Evolutionary conservation across 805 yeast species (phyloP).

Genomic region (Candida sithepensis): DNA sequence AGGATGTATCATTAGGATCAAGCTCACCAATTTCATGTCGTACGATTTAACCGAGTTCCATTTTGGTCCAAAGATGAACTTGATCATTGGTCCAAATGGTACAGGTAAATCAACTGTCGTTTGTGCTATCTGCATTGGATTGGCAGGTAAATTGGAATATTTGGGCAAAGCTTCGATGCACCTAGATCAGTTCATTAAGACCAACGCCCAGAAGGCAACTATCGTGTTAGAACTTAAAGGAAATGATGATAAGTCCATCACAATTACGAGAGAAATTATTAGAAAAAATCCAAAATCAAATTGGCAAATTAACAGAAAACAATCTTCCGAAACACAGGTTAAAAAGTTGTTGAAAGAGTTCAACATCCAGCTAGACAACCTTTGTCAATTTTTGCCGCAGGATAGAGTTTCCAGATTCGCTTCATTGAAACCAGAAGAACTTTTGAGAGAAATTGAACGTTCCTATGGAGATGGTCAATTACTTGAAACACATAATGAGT

Average conservation of each 20-base stretch:
- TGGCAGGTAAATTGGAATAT: slow-evolving; percentile 73
- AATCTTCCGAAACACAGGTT: slow-evolving; percentile 42
- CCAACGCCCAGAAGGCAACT: slow-evolving; percentile 46
- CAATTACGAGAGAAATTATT: slow-evolving; percentile 41
- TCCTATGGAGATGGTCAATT: slow-evolving; percentile 67
- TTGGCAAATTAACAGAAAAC: slow-evolving; percentile 47
- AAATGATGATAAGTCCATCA: slow-evolving; percentile 32
- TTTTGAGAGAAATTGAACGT: slow-evolving; percentile 74
- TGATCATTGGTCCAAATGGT: slow-evolving; percentile 96
- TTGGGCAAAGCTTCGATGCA: slow-evolving; percentile 67
- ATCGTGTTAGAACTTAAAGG: slow-evolving; percentile 52
- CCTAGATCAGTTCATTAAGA: slow-evolving; percentile 65
- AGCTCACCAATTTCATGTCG: slow-evolving; percentile 62
- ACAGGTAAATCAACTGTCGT: slow-evolving; percentile 92
- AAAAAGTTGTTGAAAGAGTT: slow-evolving; percentile 41
- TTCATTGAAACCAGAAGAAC: slow-evolving; percentile 66
- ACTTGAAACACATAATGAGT: slow-evolving; percentile 49
- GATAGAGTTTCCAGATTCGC: slow-evolving; percentile 94
- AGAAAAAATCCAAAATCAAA: slow-evolving; percentile 40
- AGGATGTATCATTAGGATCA: slow-evolving; percentile 49
- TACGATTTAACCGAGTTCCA: slow-evolving; percentile 66
- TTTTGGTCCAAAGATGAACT: slow-evolving; percentile 78
- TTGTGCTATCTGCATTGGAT: slow-evolving; percentile 86
- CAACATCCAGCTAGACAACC: slow-evolving; percentile 83
- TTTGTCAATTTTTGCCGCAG: slow-evolving; percentile 94